Conservation (phyloP, 495 filamentous ascomycete species). For the Podospora pseudocomata region DNA sequence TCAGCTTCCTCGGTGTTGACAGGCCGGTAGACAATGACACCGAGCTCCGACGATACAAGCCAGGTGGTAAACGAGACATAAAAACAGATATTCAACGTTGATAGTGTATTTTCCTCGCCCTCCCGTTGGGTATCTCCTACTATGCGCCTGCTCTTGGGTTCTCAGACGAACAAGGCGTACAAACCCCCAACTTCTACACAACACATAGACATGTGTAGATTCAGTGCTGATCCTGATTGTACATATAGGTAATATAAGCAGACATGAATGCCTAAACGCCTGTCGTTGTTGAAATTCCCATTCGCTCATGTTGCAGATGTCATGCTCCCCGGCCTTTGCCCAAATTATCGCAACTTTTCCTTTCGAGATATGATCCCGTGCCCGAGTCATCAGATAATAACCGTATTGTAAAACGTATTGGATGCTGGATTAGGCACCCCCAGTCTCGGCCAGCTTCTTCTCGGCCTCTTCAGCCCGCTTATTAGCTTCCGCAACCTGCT, state of each 20-base stretch:
- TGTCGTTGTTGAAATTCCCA: background rate
- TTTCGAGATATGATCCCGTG: background rate
- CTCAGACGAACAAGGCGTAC: background rate
- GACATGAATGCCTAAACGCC: background rate
- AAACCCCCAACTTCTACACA: background rate
- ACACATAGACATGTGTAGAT: background rate
- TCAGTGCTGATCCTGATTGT: background rate
- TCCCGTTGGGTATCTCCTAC: background rate
- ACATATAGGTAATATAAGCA: background rate
- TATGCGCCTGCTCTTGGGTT: background rate
- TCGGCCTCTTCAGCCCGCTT: slow-evolving; percentile 62
- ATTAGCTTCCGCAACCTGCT: slow-evolving; percentile 66
- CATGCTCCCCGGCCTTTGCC: background rate
- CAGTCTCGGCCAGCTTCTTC: slow-evolving; percentile 43
- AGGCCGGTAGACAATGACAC: background rate
- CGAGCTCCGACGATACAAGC: background rate
- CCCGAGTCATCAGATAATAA: background rate
- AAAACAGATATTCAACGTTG: background rate
- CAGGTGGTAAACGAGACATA: background rate
- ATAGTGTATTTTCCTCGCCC: background rate
- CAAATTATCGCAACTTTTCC: background rate
- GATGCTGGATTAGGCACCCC: background rate
- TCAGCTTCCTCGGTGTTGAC: background rate
- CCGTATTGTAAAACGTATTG: background rate
- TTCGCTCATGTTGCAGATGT: background rate